A percentile compares a stretch with the other conserved stretches of the same genome.
phyloP scores from a whole-genome alignment of 768 basidiomycete genomes.

The Russula compacta region DNA sequence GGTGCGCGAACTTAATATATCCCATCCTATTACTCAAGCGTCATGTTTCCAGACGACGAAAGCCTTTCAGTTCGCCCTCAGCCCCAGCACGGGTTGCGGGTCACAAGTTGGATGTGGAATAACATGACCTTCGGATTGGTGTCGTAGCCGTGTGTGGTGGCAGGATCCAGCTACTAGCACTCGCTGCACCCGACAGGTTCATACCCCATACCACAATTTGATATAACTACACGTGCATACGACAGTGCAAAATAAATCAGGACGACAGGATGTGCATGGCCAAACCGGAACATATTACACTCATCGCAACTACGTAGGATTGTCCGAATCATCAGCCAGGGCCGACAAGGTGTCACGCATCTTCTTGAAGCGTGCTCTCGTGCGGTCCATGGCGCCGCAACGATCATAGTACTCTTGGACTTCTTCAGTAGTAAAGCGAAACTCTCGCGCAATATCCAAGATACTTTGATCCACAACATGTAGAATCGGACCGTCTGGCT shows the following conservation, averaged over 20 bases:
- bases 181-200: background rate
- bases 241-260: slow-evolving; percentile 3
- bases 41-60: slow-evolving; percentile 49
- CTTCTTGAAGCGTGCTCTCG: slow-evolving; percentile 52
- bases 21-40: background rate
- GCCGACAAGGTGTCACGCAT: slow-evolving; percentile 44
- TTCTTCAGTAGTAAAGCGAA: slow-evolving; percentile 64
- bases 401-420: slow-evolving; percentile 72
- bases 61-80: slow-evolving; percentile 70
- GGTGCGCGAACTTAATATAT: slow-evolving; percentile 39
- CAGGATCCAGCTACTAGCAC: background rate
- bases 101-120: slow-evolving; percentile 60
- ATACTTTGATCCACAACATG: slow-evolving; percentile 64
- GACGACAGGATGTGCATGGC: background rate
- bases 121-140: background rate
- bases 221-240: background rate
- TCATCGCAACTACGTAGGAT: background rate
- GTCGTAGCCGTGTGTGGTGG: background rate
- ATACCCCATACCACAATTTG: background rate
- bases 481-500: slow-evolving; percentile 22
- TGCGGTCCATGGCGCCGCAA: slow-evolving; percentile 61
- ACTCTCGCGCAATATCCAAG: slow-evolving; percentile 56
- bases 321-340: slow-evolving; percentile 13
- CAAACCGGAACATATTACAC: background rate
- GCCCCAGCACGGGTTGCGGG: slow-evolving; percentile 68